phyloP scores from a whole-genome alignment of 2,329 filamentous ascomycete genomes.

The Epichloe typhina region DNA sequence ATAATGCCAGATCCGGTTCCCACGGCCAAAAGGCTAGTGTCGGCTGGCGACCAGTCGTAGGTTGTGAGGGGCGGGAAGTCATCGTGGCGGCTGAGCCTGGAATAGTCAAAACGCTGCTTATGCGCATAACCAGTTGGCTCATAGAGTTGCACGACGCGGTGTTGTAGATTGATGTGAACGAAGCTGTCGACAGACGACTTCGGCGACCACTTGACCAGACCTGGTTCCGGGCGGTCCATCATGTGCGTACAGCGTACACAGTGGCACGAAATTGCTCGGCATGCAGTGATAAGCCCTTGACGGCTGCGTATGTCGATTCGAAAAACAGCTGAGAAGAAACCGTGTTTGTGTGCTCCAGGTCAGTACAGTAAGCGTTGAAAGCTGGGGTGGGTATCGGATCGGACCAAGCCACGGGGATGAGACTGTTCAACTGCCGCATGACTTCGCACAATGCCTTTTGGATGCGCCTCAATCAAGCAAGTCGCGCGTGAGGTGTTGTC shows the following conservation, averaged over 20 bases:
- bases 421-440: constrained; percentile 1
- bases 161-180: constrained; percentile 51
- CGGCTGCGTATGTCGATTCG: neutral
- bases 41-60: constrained; percentile 52
- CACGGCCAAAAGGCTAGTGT: constrained; percentile 57
- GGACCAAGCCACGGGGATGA: no score
- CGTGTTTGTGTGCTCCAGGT: no score
- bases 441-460: neutral
- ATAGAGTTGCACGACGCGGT: constrained; percentile 49
- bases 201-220: constrained; percentile 54
- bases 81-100: constrained; percentile 44
- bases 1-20: constrained; percentile 66
- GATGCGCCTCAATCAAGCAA: neutral
- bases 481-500: neutral
- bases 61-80: constrained; percentile 51
- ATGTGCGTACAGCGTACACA: neutral
- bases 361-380: no score
- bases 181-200: constrained; percentile 46
- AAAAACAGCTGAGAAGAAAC: neutral
- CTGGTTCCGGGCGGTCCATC: constrained; percentile 48
- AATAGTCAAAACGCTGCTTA: constrained; percentile 42
- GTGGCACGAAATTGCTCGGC: no score
- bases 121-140: constrained; percentile 47
- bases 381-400: no score
- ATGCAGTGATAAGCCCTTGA: neutral